These are phyloP conservation scores for Chlamydomonas reinhardtii DNA, from an alignment of 163 green algal species.

Conservation along the genomic window DNA sequence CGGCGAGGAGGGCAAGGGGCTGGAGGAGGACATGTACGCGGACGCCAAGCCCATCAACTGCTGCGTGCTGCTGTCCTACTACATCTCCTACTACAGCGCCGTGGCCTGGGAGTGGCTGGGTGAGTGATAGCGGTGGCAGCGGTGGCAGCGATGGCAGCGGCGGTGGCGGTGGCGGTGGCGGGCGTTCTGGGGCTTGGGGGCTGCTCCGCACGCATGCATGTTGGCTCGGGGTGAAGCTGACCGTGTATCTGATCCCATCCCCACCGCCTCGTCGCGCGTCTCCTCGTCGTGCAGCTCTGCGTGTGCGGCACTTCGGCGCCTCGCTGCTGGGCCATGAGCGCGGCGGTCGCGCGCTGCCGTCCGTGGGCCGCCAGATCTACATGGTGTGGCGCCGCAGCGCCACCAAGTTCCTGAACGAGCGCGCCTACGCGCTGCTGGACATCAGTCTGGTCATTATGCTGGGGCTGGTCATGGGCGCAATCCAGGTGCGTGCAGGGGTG, in stretches of 20 bases:
- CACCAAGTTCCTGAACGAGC: conserved; percentile 43
- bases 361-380: conserved; percentile 8
- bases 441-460: conserved; percentile 38
- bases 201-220: too few relatives aligned
- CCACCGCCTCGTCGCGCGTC: too few relatives aligned
- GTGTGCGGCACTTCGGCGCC: conserved; percentile 1
- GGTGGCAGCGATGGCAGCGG: too few relatives aligned
- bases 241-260: too few relatives aligned
- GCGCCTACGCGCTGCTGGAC: conserved; percentile 35
- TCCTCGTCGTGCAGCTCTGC: conserved; percentile 1
- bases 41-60: neutral
- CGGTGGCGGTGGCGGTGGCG: too few relatives aligned
- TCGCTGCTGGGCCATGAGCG: conserved; percentile 23
- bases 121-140: neutral
- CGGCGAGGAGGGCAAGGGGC: neutral
- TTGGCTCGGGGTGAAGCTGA: too few relatives aligned
- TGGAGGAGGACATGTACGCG: too few relatives aligned
- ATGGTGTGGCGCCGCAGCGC: conserved; percentile 13
- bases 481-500: neutral
- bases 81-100: neutral
- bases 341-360: conserved; percentile 13
- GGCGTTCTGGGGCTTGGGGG: too few relatives aligned
- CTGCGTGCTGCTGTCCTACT: conserved; percentile 24
- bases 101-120: neutral
- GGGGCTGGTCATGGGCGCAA: conserved; percentile 34